A percentile compares a stretch with the other conserved stretches of the same genome.
Conservation (phyloP, 345 rosid species). For the Aquilaria yunnanensis region DNA sequence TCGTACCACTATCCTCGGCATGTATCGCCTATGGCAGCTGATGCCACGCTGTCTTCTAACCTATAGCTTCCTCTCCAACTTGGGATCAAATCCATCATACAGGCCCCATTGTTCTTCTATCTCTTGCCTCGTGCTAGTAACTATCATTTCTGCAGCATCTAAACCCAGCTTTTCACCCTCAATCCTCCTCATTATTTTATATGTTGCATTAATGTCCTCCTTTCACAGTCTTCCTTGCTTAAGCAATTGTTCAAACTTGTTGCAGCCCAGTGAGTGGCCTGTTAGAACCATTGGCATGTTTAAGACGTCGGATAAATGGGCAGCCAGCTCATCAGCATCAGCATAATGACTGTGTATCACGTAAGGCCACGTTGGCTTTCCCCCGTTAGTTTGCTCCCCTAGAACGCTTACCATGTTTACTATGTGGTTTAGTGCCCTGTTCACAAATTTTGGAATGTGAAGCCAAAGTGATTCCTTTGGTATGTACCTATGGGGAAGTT, state of each 20-base stretch:
- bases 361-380: constrained; percentile 58
- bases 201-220: constrained; percentile 51
- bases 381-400: constrained; percentile 51
- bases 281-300: constrained; percentile 68
- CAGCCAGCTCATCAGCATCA: constrained; percentile 59
- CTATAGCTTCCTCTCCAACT: constrained; percentile 61
- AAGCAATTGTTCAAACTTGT: constrained; percentile 65
- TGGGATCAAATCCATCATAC: constrained; percentile 64
- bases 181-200: constrained; percentile 58
- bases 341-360: constrained; percentile 77
- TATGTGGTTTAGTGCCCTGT: constrained; percentile 53
- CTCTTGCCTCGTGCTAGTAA: constrained; percentile 71
- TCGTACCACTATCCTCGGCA: constrained; percentile 69
- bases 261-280: constrained; percentile 62
- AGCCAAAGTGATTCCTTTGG: constrained; percentile 75
- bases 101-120: constrained; percentile 75
- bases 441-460: constrained; percentile 51
- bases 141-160: constrained; percentile 62
- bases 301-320: constrained; percentile 49
- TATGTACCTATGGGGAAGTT: constrained; percentile 32
- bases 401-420: constrained; percentile 50
- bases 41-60: constrained; percentile 56
- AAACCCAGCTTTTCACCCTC: constrained; percentile 54
- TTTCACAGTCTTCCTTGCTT: constrained; percentile 59
- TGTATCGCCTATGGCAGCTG: constrained; percentile 54